phyloP scores from a whole-genome alignment of 441 rosid species.

The Adansonia grandidieri region DNA sequence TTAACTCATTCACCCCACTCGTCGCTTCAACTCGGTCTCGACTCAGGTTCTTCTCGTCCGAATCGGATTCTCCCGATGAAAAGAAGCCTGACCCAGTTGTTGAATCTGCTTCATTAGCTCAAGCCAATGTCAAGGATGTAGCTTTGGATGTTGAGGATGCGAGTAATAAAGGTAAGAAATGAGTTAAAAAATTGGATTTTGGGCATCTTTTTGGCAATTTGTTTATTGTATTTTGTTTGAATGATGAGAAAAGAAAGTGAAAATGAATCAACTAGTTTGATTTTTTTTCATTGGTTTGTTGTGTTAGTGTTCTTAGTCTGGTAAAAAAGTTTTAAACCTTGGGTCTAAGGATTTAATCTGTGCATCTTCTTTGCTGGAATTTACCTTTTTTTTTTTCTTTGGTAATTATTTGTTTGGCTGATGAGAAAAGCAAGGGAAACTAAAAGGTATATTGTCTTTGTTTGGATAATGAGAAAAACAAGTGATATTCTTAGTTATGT shows the following conservation, averaged over 20 bases:
- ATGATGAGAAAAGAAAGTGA: slow-evolving; percentile 18
- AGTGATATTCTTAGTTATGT: background rate
- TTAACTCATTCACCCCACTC: slow-evolving; percentile 19
- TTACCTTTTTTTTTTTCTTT: background rate
- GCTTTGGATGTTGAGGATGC: slow-evolving; percentile 41
- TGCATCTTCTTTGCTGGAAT: background rate
- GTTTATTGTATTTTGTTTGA: background rate
- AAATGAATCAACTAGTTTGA: background rate
- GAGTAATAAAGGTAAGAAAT: slow-evolving; percentile 47
- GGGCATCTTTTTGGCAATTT: slow-evolving; percentile 1
- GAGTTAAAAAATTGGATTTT: background rate
- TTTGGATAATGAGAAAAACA: background rate
- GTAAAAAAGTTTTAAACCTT: background rate
- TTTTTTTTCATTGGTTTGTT: background rate
- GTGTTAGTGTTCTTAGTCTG: background rate
- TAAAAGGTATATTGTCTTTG: background rate
- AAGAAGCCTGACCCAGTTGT: slow-evolving; percentile 22
- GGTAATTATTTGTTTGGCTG: background rate
- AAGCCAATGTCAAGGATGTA: slow-evolving; percentile 28
- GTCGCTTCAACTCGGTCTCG: slow-evolving; percentile 27
- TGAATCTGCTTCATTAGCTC: slow-evolving; percentile 33
- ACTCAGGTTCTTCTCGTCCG: slow-evolving; percentile 55
- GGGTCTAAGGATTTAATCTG: background rate
- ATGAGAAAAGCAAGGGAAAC: background rate
- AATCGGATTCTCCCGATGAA: slow-evolving; percentile 41